phyloP scores from a whole-genome alignment of 1,284 basidiomycete species.

The Cutaneotrichosporon sp. region DNA sequence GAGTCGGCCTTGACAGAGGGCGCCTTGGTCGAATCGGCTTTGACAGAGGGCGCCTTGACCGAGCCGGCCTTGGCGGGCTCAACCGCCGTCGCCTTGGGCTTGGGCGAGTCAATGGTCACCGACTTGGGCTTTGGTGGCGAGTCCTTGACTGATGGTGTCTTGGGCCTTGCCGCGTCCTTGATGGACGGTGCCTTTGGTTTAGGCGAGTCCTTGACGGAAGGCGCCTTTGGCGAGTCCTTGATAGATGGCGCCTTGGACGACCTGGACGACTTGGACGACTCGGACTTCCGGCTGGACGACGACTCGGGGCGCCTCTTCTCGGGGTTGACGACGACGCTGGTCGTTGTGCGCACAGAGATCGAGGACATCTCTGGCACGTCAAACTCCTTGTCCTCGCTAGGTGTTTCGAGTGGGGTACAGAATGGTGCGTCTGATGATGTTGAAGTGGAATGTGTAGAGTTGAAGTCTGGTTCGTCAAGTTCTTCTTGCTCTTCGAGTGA shows the following conservation, averaged over 20 bases:
- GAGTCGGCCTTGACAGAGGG: too few species aligned
- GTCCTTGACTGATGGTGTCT: too few species aligned
- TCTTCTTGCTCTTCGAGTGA: neutral
- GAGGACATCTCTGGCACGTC: neutral
- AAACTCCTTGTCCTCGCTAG: neutral
- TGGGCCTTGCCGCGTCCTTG: neutral
- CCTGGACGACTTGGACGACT: neutral
- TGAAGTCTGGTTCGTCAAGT: neutral
- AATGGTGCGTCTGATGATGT: neutral
- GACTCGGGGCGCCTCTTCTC: neutral
- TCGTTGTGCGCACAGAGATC: neutral
- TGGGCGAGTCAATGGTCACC: neutral
- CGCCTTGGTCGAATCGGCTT: too few species aligned
- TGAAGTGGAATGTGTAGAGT: neutral
- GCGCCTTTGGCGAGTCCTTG: slow-evolving; percentile 2
- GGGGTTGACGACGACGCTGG: neutral
- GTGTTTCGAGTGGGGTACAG: neutral
- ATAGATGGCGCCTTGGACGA: neutral
- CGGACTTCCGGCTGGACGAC: neutral
- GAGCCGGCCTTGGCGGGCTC: neutral
- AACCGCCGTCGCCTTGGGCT: neutral
- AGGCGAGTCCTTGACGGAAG: neutral
- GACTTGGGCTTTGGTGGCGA: neutral
- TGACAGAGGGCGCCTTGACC: too few species aligned
- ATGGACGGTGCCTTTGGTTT: neutral